Conservation (phyloP, 2,329 filamentous ascomycete genomes). For the Rasamsonia emersonii region DNA sequence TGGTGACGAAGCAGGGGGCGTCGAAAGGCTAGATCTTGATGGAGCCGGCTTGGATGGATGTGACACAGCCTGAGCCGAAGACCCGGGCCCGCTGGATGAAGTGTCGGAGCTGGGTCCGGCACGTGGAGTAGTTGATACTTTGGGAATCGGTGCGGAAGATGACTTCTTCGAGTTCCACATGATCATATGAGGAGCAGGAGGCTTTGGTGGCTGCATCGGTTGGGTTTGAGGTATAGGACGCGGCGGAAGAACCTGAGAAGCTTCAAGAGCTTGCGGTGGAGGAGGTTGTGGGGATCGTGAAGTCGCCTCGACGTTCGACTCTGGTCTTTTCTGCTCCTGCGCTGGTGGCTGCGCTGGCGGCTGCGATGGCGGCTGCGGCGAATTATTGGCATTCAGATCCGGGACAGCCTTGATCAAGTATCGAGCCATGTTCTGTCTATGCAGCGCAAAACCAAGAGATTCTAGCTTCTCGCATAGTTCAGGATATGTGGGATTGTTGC, state of each 20-base stretch:
- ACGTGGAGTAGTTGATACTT: neutral
- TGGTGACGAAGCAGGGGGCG: too few relatives aligned
- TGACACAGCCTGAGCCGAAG: too few relatives aligned
- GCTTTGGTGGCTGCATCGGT: neutral
- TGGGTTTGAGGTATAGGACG: neutral
- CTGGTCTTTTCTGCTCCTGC: too few relatives aligned
- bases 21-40: too few relatives aligned
- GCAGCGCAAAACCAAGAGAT: slow-evolving; percentile 38
- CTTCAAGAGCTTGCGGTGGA: too few relatives aligned
- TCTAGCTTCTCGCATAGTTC: slow-evolving; percentile 48
- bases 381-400: slow-evolving; percentile 11
- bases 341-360: slow-evolving; percentile 1
- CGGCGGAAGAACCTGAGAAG: neutral
- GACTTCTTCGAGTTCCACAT: too few relatives aligned
- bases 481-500: slow-evolving; percentile 48
- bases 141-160: slow-evolving; percentile 11
- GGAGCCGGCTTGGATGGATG: too few relatives aligned
- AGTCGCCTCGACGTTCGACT: neutral
- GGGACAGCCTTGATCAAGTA: slow-evolving; percentile 32
- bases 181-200: slow-evolving; percentile 3
- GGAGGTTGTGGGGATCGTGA: neutral
- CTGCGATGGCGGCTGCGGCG: slow-evolving; percentile 4
- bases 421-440: slow-evolving; percentile 46
- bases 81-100: too few relatives aligned
- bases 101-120: too few relatives aligned